phyloP scores from a whole-genome alignment of 2,329 filamentous ascomycete species.

The Penicillium psychrosexuale region DNA sequence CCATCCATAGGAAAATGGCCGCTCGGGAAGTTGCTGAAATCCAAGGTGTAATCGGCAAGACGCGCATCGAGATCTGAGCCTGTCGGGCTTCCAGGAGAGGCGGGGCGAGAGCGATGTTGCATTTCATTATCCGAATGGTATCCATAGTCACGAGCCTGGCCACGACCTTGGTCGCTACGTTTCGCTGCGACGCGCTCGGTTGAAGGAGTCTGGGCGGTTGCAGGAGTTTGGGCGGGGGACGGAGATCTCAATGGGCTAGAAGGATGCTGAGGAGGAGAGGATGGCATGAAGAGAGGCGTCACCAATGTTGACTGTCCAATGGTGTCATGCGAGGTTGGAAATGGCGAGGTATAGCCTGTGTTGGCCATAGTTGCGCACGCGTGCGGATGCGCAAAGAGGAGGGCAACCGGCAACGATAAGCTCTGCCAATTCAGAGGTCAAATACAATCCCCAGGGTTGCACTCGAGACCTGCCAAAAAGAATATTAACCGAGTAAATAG shows the following conservation, averaged over 20 bases:
- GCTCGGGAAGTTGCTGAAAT: constrained; percentile 39
- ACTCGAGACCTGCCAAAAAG: not conserved
- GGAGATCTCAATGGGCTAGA: constrained; percentile 23
- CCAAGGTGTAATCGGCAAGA: constrained; percentile 41
- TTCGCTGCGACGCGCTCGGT: constrained; percentile 17
- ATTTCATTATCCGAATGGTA: constrained; percentile 10
- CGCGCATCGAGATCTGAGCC: constrained; percentile 37
- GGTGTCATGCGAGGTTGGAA: constrained; percentile 42
- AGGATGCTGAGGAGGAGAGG: constrained; percentile 31
- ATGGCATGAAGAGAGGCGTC: constrained; percentile 38
- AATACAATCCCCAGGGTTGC: not conserved
- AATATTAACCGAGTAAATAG: not conserved
- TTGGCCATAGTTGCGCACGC: constrained; percentile 34
- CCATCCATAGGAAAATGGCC: constrained; percentile 22
- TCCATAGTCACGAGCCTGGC: constrained; percentile 11
- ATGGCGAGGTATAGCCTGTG: constrained; percentile 38
- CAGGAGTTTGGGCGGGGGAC: constrained; percentile 23
- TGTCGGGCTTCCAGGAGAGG: constrained; percentile 27
- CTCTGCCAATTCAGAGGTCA: not conserved
- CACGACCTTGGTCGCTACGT: constrained; percentile 4
- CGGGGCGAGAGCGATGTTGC: constrained; percentile 13
- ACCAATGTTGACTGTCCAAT: constrained; percentile 41
- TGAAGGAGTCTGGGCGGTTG: constrained; percentile 22
- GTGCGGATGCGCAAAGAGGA: constrained; percentile 9
- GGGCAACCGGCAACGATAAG: not conserved